Conservation (phyloP, 495 filamentous ascomycete genomes). For the Hypoxylon fragiforme region DNA sequence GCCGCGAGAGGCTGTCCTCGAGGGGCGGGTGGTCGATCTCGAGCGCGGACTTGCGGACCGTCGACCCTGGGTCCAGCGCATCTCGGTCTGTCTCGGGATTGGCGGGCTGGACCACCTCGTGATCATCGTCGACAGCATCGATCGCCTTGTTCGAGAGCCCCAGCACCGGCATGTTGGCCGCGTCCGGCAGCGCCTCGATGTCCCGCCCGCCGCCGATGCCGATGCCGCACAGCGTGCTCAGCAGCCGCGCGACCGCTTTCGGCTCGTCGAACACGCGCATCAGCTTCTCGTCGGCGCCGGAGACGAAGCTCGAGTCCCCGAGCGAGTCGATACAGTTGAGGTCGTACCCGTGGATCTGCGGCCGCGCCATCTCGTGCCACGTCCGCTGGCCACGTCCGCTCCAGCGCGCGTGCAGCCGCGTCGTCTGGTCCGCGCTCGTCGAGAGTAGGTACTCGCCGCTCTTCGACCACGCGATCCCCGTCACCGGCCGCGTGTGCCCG, state of each 20-base stretch:
- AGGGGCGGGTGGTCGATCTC: slow-evolving; percentile 71
- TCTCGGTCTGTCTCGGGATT: slow-evolving; percentile 43
- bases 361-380: slow-evolving; percentile 95
- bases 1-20: slow-evolving; percentile 85
- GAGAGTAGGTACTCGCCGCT: slow-evolving; percentile 84
- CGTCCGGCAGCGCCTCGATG: slow-evolving; percentile 67
- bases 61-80: slow-evolving; percentile 46
- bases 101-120: slow-evolving; percentile 44
- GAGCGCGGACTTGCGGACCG: slow-evolving; percentile 48
- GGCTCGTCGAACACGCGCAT: slow-evolving; percentile 93
- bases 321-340: slow-evolving; percentile 89
- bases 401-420: slow-evolving; percentile 90
- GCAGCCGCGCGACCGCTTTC: slow-evolving; percentile 73
- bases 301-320: slow-evolving; percentile 73
- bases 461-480: slow-evolving; percentile 80
- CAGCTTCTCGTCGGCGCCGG: slow-evolving; percentile 97
- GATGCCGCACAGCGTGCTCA: slow-evolving; percentile 70
- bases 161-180: slow-evolving; percentile 90
- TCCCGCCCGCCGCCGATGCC: slow-evolving; percentile 34
- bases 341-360: slow-evolving; percentile 98
- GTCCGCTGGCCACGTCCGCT: slow-evolving; percentile 50
- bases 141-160: slow-evolving; percentile 96
- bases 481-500: slow-evolving; percentile 80
- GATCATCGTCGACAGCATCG: slow-evolving; percentile 60
- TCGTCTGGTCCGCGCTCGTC: slow-evolving; percentile 90